These are phyloP conservation scores for Astragalus membranaceus DNA, from an alignment of 306 rosid genomes.

Conservation along the genomic window DNA sequence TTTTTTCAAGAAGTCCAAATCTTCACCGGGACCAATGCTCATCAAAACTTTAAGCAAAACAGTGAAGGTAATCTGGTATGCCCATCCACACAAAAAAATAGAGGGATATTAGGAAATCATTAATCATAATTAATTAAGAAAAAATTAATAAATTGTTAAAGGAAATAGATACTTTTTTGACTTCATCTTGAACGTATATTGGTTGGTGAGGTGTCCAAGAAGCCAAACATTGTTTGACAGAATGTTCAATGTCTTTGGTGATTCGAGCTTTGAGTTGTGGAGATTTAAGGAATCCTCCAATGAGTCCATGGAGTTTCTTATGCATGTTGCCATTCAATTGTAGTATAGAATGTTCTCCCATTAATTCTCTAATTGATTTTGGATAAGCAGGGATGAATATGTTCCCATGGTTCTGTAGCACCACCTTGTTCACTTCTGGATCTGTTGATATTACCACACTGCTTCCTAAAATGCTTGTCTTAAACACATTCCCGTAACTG, in stretches of 20 bases:
- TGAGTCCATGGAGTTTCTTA: conserved; percentile 56
- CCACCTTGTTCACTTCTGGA: conserved; percentile 68
- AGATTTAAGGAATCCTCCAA: conserved; percentile 60
- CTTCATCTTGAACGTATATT: conserved; percentile 61
- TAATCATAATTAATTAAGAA: background rate
- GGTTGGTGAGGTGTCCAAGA: conserved; percentile 39
- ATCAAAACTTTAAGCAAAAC: conserved; percentile 62
- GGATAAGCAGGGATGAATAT: conserved; percentile 84
- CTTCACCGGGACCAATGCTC: conserved; percentile 77
- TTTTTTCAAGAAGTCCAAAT: conserved; percentile 51
- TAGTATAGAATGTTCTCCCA: conserved; percentile 72
- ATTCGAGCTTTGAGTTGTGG: conserved; percentile 63
- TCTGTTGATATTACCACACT: conserved; percentile 79
- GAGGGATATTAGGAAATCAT: background rate
- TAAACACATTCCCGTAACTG: conserved; percentile 89
- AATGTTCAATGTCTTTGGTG: conserved; percentile 44
- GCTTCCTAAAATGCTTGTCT: conserved; percentile 70
- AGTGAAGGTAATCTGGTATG: conserved; percentile 61
- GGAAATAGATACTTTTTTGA: conserved; percentile 46
- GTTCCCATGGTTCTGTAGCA: conserved; percentile 70
- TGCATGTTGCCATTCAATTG: conserved; percentile 60
- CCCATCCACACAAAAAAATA: background rate
- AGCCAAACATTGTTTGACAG: conserved; percentile 50
- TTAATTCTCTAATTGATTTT: conserved; percentile 67
- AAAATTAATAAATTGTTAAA: background rate